Evolutionary conservation across 495 filamentous ascomycete genomes (phyloP), one percentile per base, ranked within the genome.

Genomic region (Penicillium nucicola): DNA sequence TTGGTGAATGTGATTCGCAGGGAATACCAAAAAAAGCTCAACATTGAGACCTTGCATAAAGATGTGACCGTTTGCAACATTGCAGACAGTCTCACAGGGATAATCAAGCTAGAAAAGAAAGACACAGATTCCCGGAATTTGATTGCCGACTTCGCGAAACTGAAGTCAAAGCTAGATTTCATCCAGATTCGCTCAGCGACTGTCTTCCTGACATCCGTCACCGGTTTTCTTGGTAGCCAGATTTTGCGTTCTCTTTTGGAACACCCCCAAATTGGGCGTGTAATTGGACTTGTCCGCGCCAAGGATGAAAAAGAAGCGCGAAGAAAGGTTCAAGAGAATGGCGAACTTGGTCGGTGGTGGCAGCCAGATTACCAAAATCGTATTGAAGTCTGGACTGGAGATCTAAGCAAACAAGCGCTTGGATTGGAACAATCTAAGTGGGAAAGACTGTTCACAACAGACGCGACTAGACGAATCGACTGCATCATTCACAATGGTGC

Each of bases 401-500:
- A 69, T 52, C 41, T 71, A 4, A 46, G 52, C 12, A 48, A 45
- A 15, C 60, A 60, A 0, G 42, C 38, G 32, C 45, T 71, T 2
- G 66, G 68, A 2, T 52, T 70, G 8, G 30, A 41, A 5, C 22
- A 52, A 7, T 14, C 34, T 19, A 55, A 56, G 19, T 66, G 61
- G 62, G 7, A 44, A 1, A 39, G 33, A 2, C 48, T 69, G 1
- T 49, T 41, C 34, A 58, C 60, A 33, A 6, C 35, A 33, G 23
- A 19, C n/a, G 54, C 56, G 19, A 8, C 35, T 23, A 32, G 10
- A 10, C 39, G 9, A 40, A 2, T 47, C 28, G 52, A 61, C 28
- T 51, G 58, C 5, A 55, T 69, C 11, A 68, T 71, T 25, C 68
- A 71, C 44, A 68, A 66, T 31, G 68, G 61, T 9, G 67, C 68